phyloP scores from a whole-genome alignment of 768 basidiomycete genomes.

The Tricholoma bakamatsutake region DNA sequence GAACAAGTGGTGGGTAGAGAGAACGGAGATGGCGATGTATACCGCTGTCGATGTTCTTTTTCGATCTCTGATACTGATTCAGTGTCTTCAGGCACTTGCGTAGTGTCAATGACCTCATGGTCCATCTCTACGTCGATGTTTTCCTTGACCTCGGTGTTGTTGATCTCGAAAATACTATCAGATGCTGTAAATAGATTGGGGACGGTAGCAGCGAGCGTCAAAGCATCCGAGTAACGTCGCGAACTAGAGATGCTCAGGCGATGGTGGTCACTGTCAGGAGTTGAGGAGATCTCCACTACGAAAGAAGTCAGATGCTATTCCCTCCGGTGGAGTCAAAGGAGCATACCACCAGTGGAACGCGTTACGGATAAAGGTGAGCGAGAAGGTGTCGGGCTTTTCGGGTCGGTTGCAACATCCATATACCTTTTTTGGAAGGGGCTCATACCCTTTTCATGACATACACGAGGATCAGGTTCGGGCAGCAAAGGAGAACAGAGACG shows the following conservation, averaged over 20 bases:
- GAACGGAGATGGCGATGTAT: not conserved
- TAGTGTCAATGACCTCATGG: not conserved
- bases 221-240: not conserved
- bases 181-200: not conserved
- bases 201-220: not conserved
- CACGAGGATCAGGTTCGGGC: not conserved
- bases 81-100: not conserved
- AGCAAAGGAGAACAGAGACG: not conserved
- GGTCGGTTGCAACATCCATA: not conserved
- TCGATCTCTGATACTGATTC: not conserved
- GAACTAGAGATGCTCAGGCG: not conserved
- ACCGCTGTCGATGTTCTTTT: not conserved
- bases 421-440: not conserved
- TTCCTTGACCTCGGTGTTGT: not conserved
- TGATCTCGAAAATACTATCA: not conserved
- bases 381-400: conserved; percentile 1
- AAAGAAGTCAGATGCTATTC: not conserved
- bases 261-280: not conserved
- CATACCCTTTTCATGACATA: not conserved
- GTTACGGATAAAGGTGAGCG: not conserved
- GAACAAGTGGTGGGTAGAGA: not conserved
- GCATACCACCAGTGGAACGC: not conserved
- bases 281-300: not conserved
- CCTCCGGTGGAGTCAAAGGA: not conserved
- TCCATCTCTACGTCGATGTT: not conserved